Evolutionary conservation across 2,329 filamentous ascomycete species (phyloP).

Genomic region (Trichoderma atrobrunneum): DNA sequence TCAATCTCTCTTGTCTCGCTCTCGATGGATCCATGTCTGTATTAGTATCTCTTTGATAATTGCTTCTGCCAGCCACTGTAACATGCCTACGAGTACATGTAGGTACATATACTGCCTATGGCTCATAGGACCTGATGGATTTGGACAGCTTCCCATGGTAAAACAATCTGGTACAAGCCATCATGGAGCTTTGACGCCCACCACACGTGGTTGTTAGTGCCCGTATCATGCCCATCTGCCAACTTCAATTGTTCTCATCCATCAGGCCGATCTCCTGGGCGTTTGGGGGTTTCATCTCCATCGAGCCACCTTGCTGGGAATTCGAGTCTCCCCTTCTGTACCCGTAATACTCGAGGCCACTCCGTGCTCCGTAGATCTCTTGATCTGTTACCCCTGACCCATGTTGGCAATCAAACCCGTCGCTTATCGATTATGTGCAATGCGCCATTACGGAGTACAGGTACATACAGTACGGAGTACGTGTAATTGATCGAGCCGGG

Average conservation of each 20-base stretch:
- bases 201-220: background rate
- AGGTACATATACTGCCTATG: background rate
- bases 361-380: conserved; percentile 14
- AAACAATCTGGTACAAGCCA: background rate
- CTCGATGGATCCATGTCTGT: background rate
- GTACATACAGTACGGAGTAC: background rate
- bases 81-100: background rate
- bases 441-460: background rate
- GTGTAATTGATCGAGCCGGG: background rate
- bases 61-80: background rate
- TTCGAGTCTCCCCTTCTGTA: conserved; percentile 1
- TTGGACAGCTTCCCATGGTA: background rate
- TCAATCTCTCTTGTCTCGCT: background rate
- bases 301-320: conserved; percentile 3
- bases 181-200: background rate
- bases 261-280: background rate
- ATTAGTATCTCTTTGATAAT: background rate
- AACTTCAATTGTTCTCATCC: background rate
- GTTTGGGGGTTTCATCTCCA: background rate
- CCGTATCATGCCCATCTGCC: background rate
- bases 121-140: background rate
- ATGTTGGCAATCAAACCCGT: conserved; percentile 18
- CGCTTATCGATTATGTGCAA: conserved; percentile 18
- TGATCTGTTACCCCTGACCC: conserved; percentile 16
- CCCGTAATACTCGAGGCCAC: background rate